Conservation (phyloP, 2,329 filamentous ascomycete species). For the Elsinoe ampelina region DNA sequence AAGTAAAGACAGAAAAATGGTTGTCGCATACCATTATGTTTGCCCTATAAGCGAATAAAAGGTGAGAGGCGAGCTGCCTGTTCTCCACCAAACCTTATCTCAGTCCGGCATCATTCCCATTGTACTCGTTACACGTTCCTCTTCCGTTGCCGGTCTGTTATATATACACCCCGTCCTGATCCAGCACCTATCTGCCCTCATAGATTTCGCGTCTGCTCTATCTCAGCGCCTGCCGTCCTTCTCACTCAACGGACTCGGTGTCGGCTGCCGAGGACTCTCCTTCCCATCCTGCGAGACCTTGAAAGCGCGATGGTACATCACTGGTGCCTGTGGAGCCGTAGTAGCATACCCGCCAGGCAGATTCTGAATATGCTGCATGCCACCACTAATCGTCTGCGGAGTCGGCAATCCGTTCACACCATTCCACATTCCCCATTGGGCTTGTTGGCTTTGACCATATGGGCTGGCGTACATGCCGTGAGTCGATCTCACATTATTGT, state of each 20-base stretch:
- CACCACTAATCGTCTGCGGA: not conserved
- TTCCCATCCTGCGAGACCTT: not conserved
- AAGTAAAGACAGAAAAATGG: not conserved
- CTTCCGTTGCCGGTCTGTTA: not conserved
- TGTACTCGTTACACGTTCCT: not conserved
- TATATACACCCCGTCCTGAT: not conserved
- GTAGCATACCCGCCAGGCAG: not conserved
- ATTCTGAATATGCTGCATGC: constrained; percentile 8
- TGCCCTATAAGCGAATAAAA: not conserved
- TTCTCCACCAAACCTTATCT: not conserved
- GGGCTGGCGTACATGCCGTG: not conserved
- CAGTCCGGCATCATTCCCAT: not conserved
- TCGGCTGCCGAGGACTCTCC: constrained; percentile 26
- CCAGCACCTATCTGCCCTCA: not conserved
- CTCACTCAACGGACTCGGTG: constrained; percentile 24
- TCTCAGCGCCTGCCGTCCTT: constrained; percentile 3
- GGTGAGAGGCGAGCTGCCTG: constrained; percentile 1
- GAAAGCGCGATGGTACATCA: not conserved
- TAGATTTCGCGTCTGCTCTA: no score
- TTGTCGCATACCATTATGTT: not conserved
- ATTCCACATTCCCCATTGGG: not conserved
- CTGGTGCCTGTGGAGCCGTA: not conserved
- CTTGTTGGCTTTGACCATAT: not conserved
- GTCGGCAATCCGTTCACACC: constrained; percentile 5
- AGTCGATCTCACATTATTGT: not conserved